Conservation (phyloP, 768 basidiomycete species). For the Agaricus blazei region DNA sequence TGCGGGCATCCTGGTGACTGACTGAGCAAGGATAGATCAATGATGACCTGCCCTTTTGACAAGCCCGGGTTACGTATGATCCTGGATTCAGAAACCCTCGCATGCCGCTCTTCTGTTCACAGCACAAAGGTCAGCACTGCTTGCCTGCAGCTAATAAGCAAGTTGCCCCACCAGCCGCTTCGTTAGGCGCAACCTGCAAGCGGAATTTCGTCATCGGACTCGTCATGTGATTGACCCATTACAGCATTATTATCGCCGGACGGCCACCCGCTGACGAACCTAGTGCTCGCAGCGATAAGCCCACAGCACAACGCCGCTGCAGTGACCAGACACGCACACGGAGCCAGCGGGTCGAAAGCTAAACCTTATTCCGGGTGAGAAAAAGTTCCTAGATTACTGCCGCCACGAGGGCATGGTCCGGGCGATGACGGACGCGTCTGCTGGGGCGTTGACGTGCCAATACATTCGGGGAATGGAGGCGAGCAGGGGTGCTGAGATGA, state of each 20-base stretch:
- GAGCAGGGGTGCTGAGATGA: neutral
- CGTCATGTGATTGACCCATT: neutral
- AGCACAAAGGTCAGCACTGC: neutral
- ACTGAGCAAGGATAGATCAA: conserved; percentile 2
- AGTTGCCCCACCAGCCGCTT: too few species aligned
- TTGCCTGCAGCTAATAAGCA: neutral
- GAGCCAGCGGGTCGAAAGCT: neutral
- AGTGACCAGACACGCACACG: neutral
- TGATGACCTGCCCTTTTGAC: conserved; percentile 9
- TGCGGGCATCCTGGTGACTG: conserved; percentile 8
- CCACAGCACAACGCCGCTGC: neutral
- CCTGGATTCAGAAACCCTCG: neutral
- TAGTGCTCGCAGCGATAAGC: neutral
- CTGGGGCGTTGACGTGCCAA: neutral
- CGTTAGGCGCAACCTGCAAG: neutral
- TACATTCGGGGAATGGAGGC: neutral
- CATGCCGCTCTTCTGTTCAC: neutral
- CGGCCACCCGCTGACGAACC: neutral
- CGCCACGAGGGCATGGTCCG: neutral
- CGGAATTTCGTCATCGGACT: neutral
- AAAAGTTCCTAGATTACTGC: neutral
- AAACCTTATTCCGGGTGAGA: neutral
- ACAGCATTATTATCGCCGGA: neutral
- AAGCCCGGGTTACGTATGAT: conserved; percentile 1
- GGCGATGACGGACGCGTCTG: neutral